These are phyloP conservation scores for Urochloa ruziziensis DNA, from an alignment of 176 grass and related monocot species.

Conservation along the genomic window DNA sequence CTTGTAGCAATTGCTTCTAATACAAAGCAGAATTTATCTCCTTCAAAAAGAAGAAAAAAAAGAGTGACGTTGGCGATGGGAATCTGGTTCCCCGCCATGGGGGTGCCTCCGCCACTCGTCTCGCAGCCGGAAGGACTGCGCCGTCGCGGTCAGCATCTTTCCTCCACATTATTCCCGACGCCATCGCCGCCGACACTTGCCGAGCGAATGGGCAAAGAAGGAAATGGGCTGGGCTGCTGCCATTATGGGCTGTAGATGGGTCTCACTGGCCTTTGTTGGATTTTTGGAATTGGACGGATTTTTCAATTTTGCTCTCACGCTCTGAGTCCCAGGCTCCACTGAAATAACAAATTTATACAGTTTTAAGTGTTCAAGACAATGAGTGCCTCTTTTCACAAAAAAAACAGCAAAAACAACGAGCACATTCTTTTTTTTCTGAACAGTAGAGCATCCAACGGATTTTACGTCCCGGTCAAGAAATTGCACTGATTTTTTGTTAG, in stretches of 20 bases:
- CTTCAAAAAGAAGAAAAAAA: too few species aligned
- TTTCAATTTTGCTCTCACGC: background rate
- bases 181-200: slow-evolving; percentile 13
- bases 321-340: background rate
- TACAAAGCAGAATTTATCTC: too few species aligned
- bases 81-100: slow-evolving; percentile 62
- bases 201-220: background rate
- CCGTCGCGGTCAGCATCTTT: slow-evolving; percentile 48
- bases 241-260: background rate
- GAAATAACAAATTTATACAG: too few species aligned
- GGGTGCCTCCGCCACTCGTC: slow-evolving; percentile 71
- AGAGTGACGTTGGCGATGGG: slow-evolving; percentile 4
- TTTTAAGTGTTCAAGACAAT: too few species aligned
- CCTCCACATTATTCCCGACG: slow-evolving; percentile 15
- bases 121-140: slow-evolving; percentile 67
- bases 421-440: too few species aligned
- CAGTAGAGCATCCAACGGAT: too few species aligned
- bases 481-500: too few species aligned
- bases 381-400: too few species aligned
- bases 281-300: background rate
- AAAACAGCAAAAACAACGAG: too few species aligned
- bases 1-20: too few species aligned
- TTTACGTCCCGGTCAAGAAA: too few species aligned
- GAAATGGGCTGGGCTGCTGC: background rate
- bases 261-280: background rate